These are phyloP conservation scores for Tricholoma bakamatsutake DNA, from an alignment of 768 basidiomycete species.

Conservation along the genomic window DNA sequence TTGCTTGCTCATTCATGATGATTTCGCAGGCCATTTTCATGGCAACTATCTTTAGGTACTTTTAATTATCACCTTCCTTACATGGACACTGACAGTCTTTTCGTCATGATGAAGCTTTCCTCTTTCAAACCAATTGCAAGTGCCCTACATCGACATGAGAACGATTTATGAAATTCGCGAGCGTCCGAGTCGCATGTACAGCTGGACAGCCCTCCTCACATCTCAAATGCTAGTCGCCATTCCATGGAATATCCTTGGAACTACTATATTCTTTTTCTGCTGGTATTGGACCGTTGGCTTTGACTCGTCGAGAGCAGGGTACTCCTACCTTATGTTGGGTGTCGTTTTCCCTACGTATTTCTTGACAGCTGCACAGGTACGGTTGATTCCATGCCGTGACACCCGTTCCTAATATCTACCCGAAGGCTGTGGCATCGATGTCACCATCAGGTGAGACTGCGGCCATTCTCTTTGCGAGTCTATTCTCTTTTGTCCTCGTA, in stretches of 20 bases:
- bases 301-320: slow-evolving; percentile 47
- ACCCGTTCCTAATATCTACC: slow-evolving; percentile 22
- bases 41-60: slow-evolving; percentile 38
- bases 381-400: not conserved
- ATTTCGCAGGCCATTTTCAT: slow-evolving; percentile 45
- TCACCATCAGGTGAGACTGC: slow-evolving; percentile 50
- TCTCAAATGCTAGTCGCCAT: slow-evolving; percentile 52
- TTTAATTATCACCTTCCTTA: not conserved
- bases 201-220: slow-evolving; percentile 53
- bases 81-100: not conserved
- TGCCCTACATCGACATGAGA: slow-evolving; percentile 54
- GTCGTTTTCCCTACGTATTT: slow-evolving; percentile 56
- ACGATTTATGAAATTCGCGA: slow-evolving; percentile 64
- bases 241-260: slow-evolving; percentile 57
- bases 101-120: slow-evolving; percentile 29
- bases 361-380: slow-evolving; percentile 49
- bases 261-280: slow-evolving; percentile 53
- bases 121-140: slow-evolving; percentile 58
- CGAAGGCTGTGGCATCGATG: slow-evolving; percentile 52
- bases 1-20: not conserved
- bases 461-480: slow-evolving; percentile 42
- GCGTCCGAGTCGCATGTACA: slow-evolving; percentile 58
- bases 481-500: slow-evolving; percentile 53
- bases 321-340: slow-evolving; percentile 48
- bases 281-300: slow-evolving; percentile 75